Evolutionary conservation across 306 rosid species (phyloP).

Genomic region (Vigna angularis): DNA sequence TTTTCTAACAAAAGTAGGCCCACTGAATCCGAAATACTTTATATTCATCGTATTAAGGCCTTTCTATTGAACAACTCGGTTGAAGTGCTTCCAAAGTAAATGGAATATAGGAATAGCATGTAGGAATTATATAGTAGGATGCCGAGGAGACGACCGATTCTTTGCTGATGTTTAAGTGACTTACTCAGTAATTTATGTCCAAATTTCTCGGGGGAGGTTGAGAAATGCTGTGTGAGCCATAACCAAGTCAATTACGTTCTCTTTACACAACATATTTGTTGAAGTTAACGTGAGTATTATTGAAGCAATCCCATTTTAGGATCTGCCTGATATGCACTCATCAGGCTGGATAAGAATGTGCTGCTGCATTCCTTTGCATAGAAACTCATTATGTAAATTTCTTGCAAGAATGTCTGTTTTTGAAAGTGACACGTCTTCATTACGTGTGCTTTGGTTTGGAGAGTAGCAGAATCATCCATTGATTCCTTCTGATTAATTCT

Average conservation of each 20-base stretch:
- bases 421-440: background rate
- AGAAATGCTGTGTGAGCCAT: background rate
- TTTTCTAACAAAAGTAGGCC: background rate
- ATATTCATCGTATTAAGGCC: background rate
- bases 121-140: slow-evolving; percentile 5
- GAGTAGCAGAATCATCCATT: slow-evolving; percentile 18
- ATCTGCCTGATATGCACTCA: background rate
- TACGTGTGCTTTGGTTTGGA: background rate
- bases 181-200: slow-evolving; percentile 3
- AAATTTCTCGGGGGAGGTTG: background rate
- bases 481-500: slow-evolving; percentile 31
- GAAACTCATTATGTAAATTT: background rate
- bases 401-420: slow-evolving; percentile 3
- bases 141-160: background rate
- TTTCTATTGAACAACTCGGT: background rate
- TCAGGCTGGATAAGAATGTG: slow-evolving; percentile 15
- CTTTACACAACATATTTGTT: background rate
- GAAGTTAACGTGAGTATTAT: background rate
- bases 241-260: slow-evolving; percentile 7
- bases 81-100: slow-evolving; percentile 5
- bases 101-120: background rate
- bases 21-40: background rate
- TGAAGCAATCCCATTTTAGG: background rate
- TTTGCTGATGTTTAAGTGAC: slow-evolving; percentile 10
- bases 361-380: background rate